These are phyloP conservation scores for Helminthosporium solani DNA, from an alignment of 2,329 filamentous ascomycete species.

Conservation along the genomic window DNA sequence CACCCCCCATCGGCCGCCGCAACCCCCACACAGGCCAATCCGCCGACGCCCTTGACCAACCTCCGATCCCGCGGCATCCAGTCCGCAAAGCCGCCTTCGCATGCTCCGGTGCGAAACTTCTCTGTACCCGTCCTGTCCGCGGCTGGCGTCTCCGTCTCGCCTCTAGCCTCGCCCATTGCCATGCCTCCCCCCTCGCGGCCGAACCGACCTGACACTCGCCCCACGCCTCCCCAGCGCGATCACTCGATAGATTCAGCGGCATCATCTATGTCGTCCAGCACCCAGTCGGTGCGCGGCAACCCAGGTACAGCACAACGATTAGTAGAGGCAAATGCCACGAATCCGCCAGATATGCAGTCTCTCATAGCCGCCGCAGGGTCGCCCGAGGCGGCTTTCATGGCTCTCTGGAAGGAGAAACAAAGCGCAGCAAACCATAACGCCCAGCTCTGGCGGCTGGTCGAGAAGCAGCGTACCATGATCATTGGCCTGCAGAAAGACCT, in stretches of 20 bases:
- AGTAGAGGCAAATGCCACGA: constrained; percentile 56
- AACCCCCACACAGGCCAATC: constrained; percentile 12
- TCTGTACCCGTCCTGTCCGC: constrained; percentile 38
- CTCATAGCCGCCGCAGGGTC: constrained; percentile 84
- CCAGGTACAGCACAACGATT: constrained; percentile 59
- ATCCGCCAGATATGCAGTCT: constrained; percentile 71
- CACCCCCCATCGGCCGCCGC: constrained; percentile 15
- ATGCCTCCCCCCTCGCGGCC: constrained; percentile 41
- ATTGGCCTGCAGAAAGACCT: constrained; percentile 92
- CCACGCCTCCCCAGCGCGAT: constrained; percentile 59
- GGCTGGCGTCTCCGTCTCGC: constrained; percentile 33
- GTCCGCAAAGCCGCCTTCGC: constrained; percentile 27
- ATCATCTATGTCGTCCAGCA: constrained; percentile 56
- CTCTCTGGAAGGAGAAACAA: constrained; percentile 87
- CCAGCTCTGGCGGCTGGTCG: constrained; percentile 91
- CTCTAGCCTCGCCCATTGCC: constrained; percentile 37
- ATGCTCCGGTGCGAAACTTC: constrained; percentile 38
- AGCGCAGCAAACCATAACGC: constrained; percentile 84
- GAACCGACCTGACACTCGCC: constrained; percentile 34
- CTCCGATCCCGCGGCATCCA: constrained; percentile 16
- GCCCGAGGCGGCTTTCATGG: constrained; percentile 82
- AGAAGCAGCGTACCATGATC: constrained; percentile 94
- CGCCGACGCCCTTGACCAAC: constrained; percentile 11
- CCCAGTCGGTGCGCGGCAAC: constrained; percentile 53
- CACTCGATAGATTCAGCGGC: constrained; percentile 94